Evolutionary conservation across 352 stramenopile species (phyloP).

Genomic region (Phytophthora podocarpi): DNA sequence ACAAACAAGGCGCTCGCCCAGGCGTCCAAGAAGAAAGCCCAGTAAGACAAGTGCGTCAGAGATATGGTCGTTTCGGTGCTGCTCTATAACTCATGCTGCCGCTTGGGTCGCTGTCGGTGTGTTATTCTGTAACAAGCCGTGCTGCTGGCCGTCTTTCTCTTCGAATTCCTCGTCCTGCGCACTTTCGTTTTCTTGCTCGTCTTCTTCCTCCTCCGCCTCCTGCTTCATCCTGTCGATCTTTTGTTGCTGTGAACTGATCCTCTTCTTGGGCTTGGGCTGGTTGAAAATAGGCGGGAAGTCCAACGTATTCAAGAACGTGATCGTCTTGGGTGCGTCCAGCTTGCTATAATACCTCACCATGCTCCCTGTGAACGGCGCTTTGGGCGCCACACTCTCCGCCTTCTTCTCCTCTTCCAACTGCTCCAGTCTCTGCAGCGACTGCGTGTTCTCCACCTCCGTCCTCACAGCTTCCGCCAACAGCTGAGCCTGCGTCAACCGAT

Average conservation of each 20-base stretch:
- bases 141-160: slow-evolving; percentile 36
- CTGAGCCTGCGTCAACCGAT: slow-evolving; percentile 70
- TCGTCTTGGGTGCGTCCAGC: slow-evolving; percentile 67
- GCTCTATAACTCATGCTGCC: slow-evolving; percentile 19
- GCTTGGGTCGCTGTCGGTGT: slow-evolving; percentile 23
- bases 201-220: slow-evolving; percentile 35
- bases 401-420: slow-evolving; percentile 87
- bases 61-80: not conserved
- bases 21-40: slow-evolving; percentile 71
- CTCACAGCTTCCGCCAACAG: slow-evolving; percentile 75
- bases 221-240: slow-evolving; percentile 35
- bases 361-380: slow-evolving; percentile 68
- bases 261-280: slow-evolving; percentile 62
- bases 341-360: slow-evolving; percentile 77
- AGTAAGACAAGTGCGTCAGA: slow-evolving; percentile 44
- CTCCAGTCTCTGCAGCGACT: slow-evolving; percentile 81
- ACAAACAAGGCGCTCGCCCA: slow-evolving; percentile 74
- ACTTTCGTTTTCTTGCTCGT: slow-evolving; percentile 40
- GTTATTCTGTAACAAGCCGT: slow-evolving; percentile 32
- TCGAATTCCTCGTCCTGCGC: slow-evolving; percentile 26
- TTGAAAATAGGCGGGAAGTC: slow-evolving; percentile 76
- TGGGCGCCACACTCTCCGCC: slow-evolving; percentile 63
- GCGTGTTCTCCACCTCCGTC: slow-evolving; percentile 79
- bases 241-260: slow-evolving; percentile 44
- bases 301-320: slow-evolving; percentile 80